These are phyloP conservation scores for Ampelocalamus luodianensis DNA, from an alignment of 176 grass and related monocot genomes.

Conservation along the genomic window DNA sequence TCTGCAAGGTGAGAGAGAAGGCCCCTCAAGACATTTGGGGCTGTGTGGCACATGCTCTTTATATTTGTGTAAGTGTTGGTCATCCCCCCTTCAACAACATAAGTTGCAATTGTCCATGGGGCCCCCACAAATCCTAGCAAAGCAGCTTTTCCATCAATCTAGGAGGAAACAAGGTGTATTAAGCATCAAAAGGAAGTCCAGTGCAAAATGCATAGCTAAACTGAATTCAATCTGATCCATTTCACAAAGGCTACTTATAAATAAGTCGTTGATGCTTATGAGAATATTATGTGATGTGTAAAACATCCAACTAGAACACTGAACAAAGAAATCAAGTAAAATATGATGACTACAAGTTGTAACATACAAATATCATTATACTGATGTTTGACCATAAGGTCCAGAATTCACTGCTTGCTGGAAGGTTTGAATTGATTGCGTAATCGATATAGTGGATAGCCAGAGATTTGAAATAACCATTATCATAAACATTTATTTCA, in stretches of 20 bases:
- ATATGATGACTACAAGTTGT: not conserved
- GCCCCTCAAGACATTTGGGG: constrained; percentile 77
- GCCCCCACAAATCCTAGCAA: constrained; percentile 97
- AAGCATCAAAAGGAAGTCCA: constrained; percentile 33
- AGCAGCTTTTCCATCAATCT: constrained; percentile 84
- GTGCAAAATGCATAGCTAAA: constrained; percentile 20
- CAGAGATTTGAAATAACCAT: constrained; percentile 5
- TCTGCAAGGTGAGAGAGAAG: constrained; percentile 85
- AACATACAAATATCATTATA: constrained; percentile 16
- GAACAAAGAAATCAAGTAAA: constrained; percentile 5
- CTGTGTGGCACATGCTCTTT: constrained; percentile 92
- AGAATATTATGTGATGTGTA: constrained; percentile 4
- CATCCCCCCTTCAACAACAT: constrained; percentile 90
- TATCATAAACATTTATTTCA: constrained; percentile 20
- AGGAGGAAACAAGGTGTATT: constrained; percentile 39
- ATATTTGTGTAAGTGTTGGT: constrained; percentile 91
- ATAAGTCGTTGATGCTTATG: constrained; percentile 22
- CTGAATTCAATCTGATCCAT: not conserved
- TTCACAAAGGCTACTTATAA: constrained; percentile 33
- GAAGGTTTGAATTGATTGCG: not conserved
- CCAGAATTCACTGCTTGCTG: constrained; percentile 2
- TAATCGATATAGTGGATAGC: not conserved
- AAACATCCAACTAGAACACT: not conserved
- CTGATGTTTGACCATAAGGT: constrained; percentile 29
- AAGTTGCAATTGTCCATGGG: constrained; percentile 99